Evolutionary conservation across 2,329 filamentous ascomycete species (phyloP), one percentile per base, ranked within the genome.

Genomic region (Paramyrothecium roridum): DNA sequence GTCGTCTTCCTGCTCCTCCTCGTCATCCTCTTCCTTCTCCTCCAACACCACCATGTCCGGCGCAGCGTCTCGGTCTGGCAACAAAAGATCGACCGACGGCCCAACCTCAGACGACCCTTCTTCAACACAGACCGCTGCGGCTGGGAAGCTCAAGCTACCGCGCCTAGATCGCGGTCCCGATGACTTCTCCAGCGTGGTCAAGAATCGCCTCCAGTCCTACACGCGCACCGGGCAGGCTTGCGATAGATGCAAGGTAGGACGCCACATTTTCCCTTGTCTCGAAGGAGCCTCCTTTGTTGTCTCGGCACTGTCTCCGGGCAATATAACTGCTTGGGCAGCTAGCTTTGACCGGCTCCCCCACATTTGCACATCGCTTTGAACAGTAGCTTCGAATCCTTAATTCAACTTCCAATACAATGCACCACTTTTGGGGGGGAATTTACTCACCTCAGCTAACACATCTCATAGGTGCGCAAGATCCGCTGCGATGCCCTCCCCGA

Each of bases 151-250:
- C 60, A 83, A 82, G 68, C 66, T 80, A 10, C 73, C 80, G 43
- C 72, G 78, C n/a, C 63, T 80, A 20, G 79, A 82, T 48, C 75
- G 75, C 54, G 71, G 72, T 3, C 64, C 71, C 22, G 76, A 80
- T 51, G 79, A 82, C 60, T 84, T 83, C 59, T 84, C 81, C 3
- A 77, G 71, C 55, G 78, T 81, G 33, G 80, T 84, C 60, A 83
- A 83, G 73, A 80, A 71, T 64, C 78, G 81, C 54, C 70, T 84
- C 48, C 77, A 80, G 59, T 78, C 79, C 3, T 82, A 82, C 59
- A 81, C 80, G 20, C 76, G 82, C 55, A 96, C 91, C 0, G 91
- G 91, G 11, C 91, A 96, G 74, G 91, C 91, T 33, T 96, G 91
- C 79, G 91, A 96, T 73, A 82, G 91, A 54, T 96, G 91, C 80